Evolutionary conservation across 768 basidiomycete genomes (phyloP).

Genomic region (Termitomyces sp.): DNA sequence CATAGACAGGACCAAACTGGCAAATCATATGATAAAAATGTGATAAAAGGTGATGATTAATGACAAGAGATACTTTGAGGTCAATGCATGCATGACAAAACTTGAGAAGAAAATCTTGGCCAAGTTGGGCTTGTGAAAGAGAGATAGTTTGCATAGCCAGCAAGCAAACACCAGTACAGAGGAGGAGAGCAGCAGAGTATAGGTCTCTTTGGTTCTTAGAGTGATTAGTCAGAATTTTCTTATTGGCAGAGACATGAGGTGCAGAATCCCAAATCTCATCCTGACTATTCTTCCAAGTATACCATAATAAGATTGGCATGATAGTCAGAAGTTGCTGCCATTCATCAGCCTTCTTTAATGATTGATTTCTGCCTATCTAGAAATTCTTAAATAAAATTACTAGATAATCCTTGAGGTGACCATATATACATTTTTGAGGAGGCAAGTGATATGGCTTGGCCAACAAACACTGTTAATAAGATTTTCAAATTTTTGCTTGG

Average conservation of each 20-base stretch:
- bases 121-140: background rate
- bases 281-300: background rate
- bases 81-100: background rate
- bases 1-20: background rate
- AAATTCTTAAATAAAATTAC: background rate
- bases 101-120: background rate
- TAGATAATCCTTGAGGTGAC: no score
- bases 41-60: background rate
- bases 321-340: background rate
- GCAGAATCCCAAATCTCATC: background rate
- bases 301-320: background rate
- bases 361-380: background rate
- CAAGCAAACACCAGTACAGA: background rate
- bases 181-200: background rate
- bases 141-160: background rate
- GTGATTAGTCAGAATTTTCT: background rate
- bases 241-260: background rate
- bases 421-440: background rate
- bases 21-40: background rate
- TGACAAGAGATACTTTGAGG: background rate
- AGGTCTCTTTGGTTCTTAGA: background rate
- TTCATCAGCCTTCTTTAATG: background rate
- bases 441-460: background rate
- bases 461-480: background rate
- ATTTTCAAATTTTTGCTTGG: background rate